Conservation (phyloP, 306 rosid species). For the Vicia sativa region DNA sequence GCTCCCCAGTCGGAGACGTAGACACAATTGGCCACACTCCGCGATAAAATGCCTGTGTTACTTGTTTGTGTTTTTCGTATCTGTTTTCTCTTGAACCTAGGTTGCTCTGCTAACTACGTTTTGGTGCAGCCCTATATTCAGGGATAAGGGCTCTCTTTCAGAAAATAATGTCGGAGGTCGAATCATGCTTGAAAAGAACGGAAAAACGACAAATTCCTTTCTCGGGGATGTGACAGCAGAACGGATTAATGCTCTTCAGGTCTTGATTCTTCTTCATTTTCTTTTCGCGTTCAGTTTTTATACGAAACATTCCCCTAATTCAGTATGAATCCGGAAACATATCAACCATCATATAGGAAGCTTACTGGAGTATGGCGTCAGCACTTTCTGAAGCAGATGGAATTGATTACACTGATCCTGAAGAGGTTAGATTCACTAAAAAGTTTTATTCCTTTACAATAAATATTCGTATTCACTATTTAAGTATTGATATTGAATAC, state of each 20-base stretch:
- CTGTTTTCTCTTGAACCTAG: background rate
- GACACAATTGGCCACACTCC: background rate
- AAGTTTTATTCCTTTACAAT: slow-evolving; percentile 26
- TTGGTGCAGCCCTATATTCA: slow-evolving; percentile 60
- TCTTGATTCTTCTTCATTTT: slow-evolving; percentile 34
- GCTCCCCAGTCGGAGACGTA: background rate
- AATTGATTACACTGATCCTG: slow-evolving; percentile 91
- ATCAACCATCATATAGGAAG: slow-evolving; percentile 64
- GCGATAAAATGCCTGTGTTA: background rate
- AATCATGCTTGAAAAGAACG: slow-evolving; percentile 75
- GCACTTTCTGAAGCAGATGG: slow-evolving; percentile 97
- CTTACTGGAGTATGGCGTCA: slow-evolving; percentile 92
- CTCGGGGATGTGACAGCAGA: slow-evolving; percentile 73
- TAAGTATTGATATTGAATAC: slow-evolving; percentile 16
- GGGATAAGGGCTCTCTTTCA: slow-evolving; percentile 50
- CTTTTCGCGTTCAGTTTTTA: background rate
- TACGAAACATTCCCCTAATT: slow-evolving; percentile 14
- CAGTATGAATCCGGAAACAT: slow-evolving; percentile 24
- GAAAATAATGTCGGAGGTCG: slow-evolving; percentile 47
- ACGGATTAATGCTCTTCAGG: slow-evolving; percentile 82
- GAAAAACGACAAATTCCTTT: slow-evolving; percentile 66
- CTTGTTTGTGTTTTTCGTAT: background rate
- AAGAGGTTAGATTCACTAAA: slow-evolving; percentile 68
- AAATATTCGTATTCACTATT: slow-evolving; percentile 25
- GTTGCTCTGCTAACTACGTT: background rate